Evolutionary conservation across 192 early-diverging fungal species (phyloP).

Genomic region (Coemansia sp.): DNA sequence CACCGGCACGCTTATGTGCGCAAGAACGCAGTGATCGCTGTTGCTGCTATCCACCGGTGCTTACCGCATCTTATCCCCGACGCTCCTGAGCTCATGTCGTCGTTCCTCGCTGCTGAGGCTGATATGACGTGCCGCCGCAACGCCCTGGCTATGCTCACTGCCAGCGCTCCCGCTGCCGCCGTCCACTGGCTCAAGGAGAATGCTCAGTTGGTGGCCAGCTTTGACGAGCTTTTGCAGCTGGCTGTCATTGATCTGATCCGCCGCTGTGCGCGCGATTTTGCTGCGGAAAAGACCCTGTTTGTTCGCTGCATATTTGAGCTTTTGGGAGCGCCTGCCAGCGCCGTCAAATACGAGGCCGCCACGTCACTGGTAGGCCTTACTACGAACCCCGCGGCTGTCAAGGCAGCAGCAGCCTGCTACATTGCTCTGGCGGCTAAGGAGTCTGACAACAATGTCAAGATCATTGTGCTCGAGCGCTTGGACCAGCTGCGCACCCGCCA

Average conservation of each 20-base stretch:
- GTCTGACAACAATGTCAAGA: constrained; percentile 97
- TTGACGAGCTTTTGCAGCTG: constrained; percentile 94
- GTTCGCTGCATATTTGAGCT: constrained; percentile 89
- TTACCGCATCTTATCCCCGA: constrained; percentile 95
- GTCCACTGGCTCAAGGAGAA: constrained; percentile 83
- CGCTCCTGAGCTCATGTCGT: constrained; percentile 85
- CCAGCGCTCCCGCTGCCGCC: constrained; percentile 74
- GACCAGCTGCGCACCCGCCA: constrained; percentile 86
- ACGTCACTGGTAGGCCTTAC: constrained; percentile 88
- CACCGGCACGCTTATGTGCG: constrained; percentile 98
- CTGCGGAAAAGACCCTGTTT: constrained; percentile 90
- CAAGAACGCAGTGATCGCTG: constrained; percentile 96
- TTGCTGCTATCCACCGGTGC: constrained; percentile 86
- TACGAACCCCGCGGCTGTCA: constrained; percentile 85
- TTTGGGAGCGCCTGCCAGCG: constrained; percentile 76
- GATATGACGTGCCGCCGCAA: constrained; percentile 93
- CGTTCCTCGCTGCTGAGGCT: constrained; percentile 73
- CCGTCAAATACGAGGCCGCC: constrained; percentile 98
- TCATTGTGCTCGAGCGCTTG: constrained; percentile 92
- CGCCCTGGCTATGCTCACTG: constrained; percentile 91
- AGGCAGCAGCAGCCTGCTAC: constrained; percentile 90
- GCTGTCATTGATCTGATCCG: constrained; percentile 94
- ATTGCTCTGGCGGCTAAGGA: constrained; percentile 91
- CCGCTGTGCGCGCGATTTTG: constrained; percentile 81
- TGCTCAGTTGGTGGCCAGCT: constrained; percentile 70